Base-by-base conservation (phyloP, 768 basidiomycete species). In the Hygrophoropsis aurantiaca region DNA sequence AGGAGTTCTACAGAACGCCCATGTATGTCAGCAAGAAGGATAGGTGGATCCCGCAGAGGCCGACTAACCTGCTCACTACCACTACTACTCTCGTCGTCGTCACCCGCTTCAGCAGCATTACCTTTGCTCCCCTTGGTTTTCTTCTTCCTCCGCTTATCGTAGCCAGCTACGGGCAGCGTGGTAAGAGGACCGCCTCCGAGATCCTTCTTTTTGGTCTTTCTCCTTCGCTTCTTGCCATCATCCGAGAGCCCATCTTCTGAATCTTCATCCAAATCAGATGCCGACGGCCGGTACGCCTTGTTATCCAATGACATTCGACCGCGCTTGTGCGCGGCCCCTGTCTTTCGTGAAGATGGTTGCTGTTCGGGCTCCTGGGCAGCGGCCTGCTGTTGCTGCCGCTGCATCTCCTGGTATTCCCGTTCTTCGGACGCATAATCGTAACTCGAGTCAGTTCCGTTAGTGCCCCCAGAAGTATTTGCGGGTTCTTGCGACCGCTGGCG, bases 381-480 rank as follows among this genome's bases (percentile, higher is more conserved):
- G 45, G 50, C 7, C 55, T 55, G 37, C 40, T 51, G 43, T 18
- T 37, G 20, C 33, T 66, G 66, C 39, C 46, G 58, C 24, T 65
- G 62, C 36, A 58, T 49, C 19, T 65, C 67, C 50, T 80, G 74
- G 53, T 72, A 84, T 21, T 85, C 81, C 20, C 76, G 74, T 58
- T 93, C 88, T 59, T 93, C 89, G 5, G 76, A 80, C 8, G 80
- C 77, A 58, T 92, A 93, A 63, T 88, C 87, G 62, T 91, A 90
- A 54, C 84, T 88, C 13, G 72, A 68, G 35, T 69, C 65, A 44
- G 65, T 63, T 56, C 54, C 66, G 47, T 60, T 67, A 27, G 69
- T 67, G 20, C 68, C 64, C 21, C 74, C 70, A 27, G 64, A 57
- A n/a, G 51, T 30, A 41, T 63, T 55, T 18, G 79, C 75, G 6